Evolutionary conservation across 441 rosid species (phyloP), one percentile per base, ranked within the genome.

Genomic region (Raphanus hybrid): DNA sequence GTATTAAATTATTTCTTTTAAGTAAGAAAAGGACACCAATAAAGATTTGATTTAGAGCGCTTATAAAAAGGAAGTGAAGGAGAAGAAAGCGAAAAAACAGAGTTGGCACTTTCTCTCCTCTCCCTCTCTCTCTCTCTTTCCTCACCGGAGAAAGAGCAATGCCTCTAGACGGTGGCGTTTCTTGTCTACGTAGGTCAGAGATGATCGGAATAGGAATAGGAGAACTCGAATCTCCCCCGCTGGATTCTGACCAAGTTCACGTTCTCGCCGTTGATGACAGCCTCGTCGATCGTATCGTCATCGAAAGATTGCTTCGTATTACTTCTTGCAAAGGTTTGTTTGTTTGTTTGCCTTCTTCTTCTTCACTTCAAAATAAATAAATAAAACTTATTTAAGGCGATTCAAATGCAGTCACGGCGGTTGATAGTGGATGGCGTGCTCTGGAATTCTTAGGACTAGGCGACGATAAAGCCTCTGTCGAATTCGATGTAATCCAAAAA

Each of bases 181-280:
- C 55, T n/a, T 48, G 87, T 78, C 64, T 74, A 26, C 78, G 86
- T 81, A 81, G 78, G 65, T 64, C 87, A 18, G 90, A 84, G 37
- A 81, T 66, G 81, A 71, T 85, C 8, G 77, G 85, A 23, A 84
- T 78, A 11, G 75, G 86, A 14, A 78, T 81, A 6, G 89, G 67
- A 35, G 67, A 64, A 35, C 45, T 64, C 3, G 67, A 87, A 58
- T 76, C 83, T 39, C 62, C 88, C 0, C 75, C 85, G 8, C 41
- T 82, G 64, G 87, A 79, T 59, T 61, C 82, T 0, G 84, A 80
- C 18, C 92, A 86, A 9, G 92, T 87, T 72, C 99, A 94, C 64
- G 97, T 94, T 0, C 74, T 94, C 5, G 99, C 97, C 23, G 97
- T 94, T 0, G 99, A 94, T 78, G 99, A 94, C 35, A 94, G 96